These are phyloP conservation scores for Periglandula ipomoeae DNA, from an alignment of 2,329 filamentous ascomycete species.

Conservation along the genomic window DNA sequence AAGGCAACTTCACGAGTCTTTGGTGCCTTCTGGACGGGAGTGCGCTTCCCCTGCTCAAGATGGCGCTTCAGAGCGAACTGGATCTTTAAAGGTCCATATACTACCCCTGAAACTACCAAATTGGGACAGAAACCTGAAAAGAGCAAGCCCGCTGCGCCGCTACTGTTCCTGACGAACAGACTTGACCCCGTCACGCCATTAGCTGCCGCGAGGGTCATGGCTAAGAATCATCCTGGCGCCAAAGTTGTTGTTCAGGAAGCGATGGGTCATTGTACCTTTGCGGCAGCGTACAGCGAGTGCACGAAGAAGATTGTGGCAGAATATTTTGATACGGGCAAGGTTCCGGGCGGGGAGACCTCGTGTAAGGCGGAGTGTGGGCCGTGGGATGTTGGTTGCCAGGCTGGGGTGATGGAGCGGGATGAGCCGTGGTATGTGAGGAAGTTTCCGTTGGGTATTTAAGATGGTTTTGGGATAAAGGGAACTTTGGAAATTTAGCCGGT, in stretches of 20 bases:
- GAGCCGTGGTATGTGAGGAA: neutral
- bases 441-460: conserved; percentile 5
- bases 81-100: conserved; percentile 29
- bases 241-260: conserved; percentile 14
- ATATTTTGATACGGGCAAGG: conserved; percentile 14
- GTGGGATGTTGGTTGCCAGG: conserved; percentile 9
- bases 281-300: conserved; percentile 10
- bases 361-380: conserved; percentile 15
- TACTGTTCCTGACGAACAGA: conserved; percentile 33
- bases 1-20: conserved; percentile 19
- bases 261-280: conserved; percentile 12
- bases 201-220: conserved; percentile 9
- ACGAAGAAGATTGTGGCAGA: conserved; percentile 10
- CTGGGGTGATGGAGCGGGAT: neutral
- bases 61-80: conserved; percentile 29
- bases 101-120: conserved; percentile 17
- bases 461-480: no score
- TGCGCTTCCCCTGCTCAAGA: conserved; percentile 30
- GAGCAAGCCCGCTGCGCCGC: conserved; percentile 29
- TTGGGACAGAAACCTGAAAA: neutral
- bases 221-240: conserved; percentile 13
- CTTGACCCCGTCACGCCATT: conserved; percentile 39
- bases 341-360: conserved; percentile 11
- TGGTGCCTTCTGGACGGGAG: conserved; percentile 23
- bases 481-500: no score